Base-by-base conservation (phyloP, 768 basidiomycete genomes). In the Mycena amicta region DNA sequence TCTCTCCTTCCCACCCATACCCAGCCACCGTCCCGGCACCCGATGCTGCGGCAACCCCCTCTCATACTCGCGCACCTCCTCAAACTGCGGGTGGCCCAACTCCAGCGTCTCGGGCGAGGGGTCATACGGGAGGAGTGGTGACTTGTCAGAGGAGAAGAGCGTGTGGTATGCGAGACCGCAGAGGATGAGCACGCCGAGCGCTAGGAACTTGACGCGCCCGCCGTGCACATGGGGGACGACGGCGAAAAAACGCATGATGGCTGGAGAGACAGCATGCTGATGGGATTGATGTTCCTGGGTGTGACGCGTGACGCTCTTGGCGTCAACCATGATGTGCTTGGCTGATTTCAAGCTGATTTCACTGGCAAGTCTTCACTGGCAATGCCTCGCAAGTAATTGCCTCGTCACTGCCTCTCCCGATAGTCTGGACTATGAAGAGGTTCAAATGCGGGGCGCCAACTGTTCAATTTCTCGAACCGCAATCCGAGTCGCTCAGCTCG, bases 21-120 rank as follows among this genome's bases (percentile, higher is more conserved):
- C 25, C 20, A 40, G 45, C 18, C 41, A 28, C 4, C 33, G 29
- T 6, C 30, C 11, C 4, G 40, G 22, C 31, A 22, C 12, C 5
- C 43, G 33, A n/a, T 62, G 61, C 50, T 62, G 61, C 5, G 57
- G 57, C 1, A 62, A 57, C n/a, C 25, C 11, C n/a, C 37, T 25
- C 43, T 62, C 57, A 23, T 49, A 40, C 39, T 59, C 25, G 5
- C 57, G 49, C 1, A 62, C 28, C 30, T 59, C 61, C 5, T 41
- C 43, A 40, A 59, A 62, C 6, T 26, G 51, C 8, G 61, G 61
- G 30, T 62, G 61, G 15, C 53, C 54, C 0, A 62, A 53, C 13
- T 15, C 43, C 8, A 15, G 43, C 43, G 12, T 23, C 22, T 45
- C 43, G 15, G 12, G 8, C 15, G 43, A 15, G 13, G 43, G 43